Conservation (phyloP, 1,139 yeast species). For the Kurtzmaniella quercitrusa region DNA sequence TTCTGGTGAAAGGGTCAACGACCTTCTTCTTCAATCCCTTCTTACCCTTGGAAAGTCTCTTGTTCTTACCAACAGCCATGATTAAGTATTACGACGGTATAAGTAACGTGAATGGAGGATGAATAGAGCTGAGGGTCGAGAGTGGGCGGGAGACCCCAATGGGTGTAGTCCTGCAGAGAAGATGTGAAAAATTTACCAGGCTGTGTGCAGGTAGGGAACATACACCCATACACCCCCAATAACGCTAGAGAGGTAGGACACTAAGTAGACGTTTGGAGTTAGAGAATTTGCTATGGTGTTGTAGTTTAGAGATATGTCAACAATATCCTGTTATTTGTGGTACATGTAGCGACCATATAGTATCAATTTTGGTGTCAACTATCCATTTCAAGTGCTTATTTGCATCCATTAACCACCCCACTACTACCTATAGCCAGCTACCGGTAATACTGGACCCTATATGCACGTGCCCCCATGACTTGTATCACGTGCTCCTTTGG, state of each 20-base stretch:
- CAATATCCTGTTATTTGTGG: too few relatives aligned
- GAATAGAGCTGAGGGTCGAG: not conserved
- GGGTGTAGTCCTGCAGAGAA: not conserved
- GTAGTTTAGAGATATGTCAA: too few relatives aligned
- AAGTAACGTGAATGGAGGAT: not conserved
- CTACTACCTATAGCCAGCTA: too few relatives aligned
- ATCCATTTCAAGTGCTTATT: too few relatives aligned
- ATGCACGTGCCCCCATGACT: not conserved
- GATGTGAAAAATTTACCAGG: constrained; percentile 2
- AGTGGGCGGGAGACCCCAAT: not conserved
- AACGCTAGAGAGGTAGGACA: not conserved
- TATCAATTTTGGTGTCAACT: too few relatives aligned
- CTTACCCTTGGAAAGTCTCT: constrained; percentile 52
- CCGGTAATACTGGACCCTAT: not conserved
- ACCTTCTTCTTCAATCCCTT: constrained; percentile 51
- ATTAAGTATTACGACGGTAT: constrained; percentile 7
- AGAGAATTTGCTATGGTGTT: too few relatives aligned
- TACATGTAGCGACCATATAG: too few relatives aligned
- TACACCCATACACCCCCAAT: too few relatives aligned
- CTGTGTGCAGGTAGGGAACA: not conserved
- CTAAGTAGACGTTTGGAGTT: not conserved
- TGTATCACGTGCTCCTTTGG: not conserved
- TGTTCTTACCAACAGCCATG: constrained; percentile 54
- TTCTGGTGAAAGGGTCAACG: constrained; percentile 50
- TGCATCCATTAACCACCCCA: too few relatives aligned